Base-by-base conservation (phyloP, 2,329 filamentous ascomycete species). In the Calonectria fujianensis region DNA sequence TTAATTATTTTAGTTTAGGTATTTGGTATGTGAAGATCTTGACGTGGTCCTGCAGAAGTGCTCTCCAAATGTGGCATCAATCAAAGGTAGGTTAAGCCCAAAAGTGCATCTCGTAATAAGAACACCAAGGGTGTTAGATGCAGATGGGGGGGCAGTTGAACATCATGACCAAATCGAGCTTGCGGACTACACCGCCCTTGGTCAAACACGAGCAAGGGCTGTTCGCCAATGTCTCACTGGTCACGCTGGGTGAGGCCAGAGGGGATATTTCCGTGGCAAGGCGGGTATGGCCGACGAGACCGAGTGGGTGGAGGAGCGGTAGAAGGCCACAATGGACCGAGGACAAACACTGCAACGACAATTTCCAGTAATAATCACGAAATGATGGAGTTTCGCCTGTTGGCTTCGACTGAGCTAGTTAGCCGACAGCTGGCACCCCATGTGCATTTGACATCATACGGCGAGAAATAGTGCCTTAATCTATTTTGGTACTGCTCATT, bases 31-130 rank as follows among this genome's bases (percentile, higher is more conserved):
- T 41, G 57, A 63, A 20, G 57, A 63, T 63, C 57, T 69, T 69
- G 74, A 41, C 57, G 77, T 79, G 76, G 77, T 78, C 79, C 78
- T 79, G 69, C 71, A 75, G 77, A 72, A 35, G 57, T 41, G 57
- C 37, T 63, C 35, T 73, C 70, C 57, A 52, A 61, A 79, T 54
- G 57, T 68, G 72, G 57, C 64, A 67, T 52, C 45, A 35, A 45
- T 65, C 41, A 24, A 41, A 41, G 37, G 37, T 29, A 29, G 37
- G 37, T 29, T 41, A 29, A 20, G 57, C 61, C 41, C 41, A 24
- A 65, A 65, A 50, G 41, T 27, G 39, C 41, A 50, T 48, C 39
- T 69, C 35, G 50, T 54, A 69, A 63, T 29, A 29, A 32, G 10
- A 29, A 31, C 32, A 11, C 59, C 13, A 24, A 24, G 37, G 37